Evolutionary conservation across 257 asterid genomes (phyloP), one percentile per base, ranked within the genome.

Genomic region (Catharanthus roseus): DNA sequence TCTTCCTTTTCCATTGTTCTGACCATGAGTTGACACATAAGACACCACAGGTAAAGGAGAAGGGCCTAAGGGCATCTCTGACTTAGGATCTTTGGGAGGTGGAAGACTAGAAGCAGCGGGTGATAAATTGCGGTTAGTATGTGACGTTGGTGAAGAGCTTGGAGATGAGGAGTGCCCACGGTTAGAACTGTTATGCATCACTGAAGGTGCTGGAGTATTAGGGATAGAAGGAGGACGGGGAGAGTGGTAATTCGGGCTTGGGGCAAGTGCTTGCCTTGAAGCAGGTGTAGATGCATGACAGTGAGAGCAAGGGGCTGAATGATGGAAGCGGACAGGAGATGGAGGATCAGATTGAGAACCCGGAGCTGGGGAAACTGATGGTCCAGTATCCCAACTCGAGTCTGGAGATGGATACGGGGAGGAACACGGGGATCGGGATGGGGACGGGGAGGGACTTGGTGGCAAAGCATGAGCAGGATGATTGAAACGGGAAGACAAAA

Each of bases 401-500:
- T 31, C 71, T 47, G 70, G 70, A 29, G 55, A 31, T 67, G 42
- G 42, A 38, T 36, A 31, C 47, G 67, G 45, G 36, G 53, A 0
- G 42, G 83, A 77, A 5, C 67, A 45, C 33, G 77, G 75, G 39
- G 84, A 80, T 68, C 95, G 95, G 12, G 86, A 45, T 12, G 89
- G 85, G 2, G 86, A 31, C 16, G 93, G 89, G 23, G 89, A 60
- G 13, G 76, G 82, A 34, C 79, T 42, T 49, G 89, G 95, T 16
- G 89, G 73, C 64, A 78, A 69, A 55, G 83, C 79, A 18, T 73
- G 74, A 66, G 79, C 80, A 58, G 96, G 79, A 63, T 70, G 84
- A 72, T 82, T 83, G 53, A 88, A 83, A 77, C 71, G 81, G 65
- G 96, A 85, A 51, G 98, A 88, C 58, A 92, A 72, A 62, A 86